Base-by-base conservation (phyloP, 176 grass and related monocot genomes). In the Typha latifolia region DNA sequence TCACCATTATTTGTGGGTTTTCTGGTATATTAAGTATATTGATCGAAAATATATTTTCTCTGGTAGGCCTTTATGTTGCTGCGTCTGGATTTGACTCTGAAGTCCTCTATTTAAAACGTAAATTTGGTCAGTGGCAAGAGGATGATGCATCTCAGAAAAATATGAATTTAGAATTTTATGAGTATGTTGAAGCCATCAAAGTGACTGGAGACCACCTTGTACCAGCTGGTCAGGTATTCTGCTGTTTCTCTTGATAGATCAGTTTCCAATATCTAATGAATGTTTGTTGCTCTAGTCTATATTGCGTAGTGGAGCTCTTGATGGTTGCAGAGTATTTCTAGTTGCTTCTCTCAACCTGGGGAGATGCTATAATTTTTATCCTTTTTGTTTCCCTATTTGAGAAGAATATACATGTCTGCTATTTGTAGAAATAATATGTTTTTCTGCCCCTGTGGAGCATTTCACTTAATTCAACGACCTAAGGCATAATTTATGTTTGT, bases 71-170 rank as follows among this genome's bases (percentile, higher is more conserved):
- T 69, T 97, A 97, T 72, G 64, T 85, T 61, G 84, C 80, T 10
- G 71, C 85, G 49, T 86, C 81, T 80, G 94, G 85, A 66, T 76
- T 90, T 67, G 84, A 84, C 66, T 87, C 94, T 47, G 89, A 90
- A 78, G 74, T 90, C 57, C 81, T 97, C 68, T 81, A 80, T 84
- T 89, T 97, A 72, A 82, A 85, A 80, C 75, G 76, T 32, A 97
- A 97, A 64, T 97, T 90, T 73, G 94, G 94, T 77, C 85, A 92
- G 49, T 97, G 94, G 94, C 74, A 61, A 62, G 88, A 91, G 48
- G 93, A 97, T 53, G 37, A 76, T 75, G 67, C 66, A 18, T 66
- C 70, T 77, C 74, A 87, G 18, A 70, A 79, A 57, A 61, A 82
- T 32, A 64, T 10, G 47, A 72, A 92, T 63, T 80, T 97, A 74